These are phyloP conservation scores for Kodamaea arcana DNA, from an alignment of 1,139 yeast genomes.

Conservation along the genomic window DNA sequence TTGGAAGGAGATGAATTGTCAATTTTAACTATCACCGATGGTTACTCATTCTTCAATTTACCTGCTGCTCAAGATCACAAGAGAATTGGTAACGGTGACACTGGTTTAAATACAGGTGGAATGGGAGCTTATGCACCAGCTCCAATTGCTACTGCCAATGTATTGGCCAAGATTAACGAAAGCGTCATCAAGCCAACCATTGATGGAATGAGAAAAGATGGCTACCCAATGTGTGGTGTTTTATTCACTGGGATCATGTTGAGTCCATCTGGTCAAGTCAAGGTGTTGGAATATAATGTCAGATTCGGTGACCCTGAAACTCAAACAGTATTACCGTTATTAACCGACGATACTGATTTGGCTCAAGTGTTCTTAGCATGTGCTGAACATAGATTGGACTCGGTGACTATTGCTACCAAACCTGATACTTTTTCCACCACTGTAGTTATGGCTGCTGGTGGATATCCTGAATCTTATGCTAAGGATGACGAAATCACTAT, in stretches of 20 bases:
- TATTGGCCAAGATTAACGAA: conserved; percentile 65
- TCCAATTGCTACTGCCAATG: conserved; percentile 74
- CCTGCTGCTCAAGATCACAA: conserved; percentile 99
- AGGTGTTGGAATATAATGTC: conserved; percentile 93
- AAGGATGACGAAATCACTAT: conserved; percentile 85
- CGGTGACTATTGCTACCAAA: conserved; percentile 64
- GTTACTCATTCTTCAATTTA: conserved; percentile 82
- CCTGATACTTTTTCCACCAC: conserved; percentile 73
- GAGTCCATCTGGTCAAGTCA: conserved; percentile 74
- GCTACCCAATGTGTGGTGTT: conserved; percentile 93
- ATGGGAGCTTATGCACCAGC: conserved; percentile 99
- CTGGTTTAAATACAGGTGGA: conserved; percentile 97
- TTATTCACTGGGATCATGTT: conserved; percentile 96
- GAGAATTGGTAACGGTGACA: conserved; percentile 88
- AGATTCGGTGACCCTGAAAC: conserved; percentile 99
- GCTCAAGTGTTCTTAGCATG: conserved; percentile 92
- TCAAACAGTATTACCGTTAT: conserved; percentile 87
- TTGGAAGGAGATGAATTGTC: conserved; percentile 96
- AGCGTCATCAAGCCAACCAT: conserved; percentile 84
- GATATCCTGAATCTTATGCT: conserved; percentile 83
- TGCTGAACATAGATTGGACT: conserved; percentile 90
- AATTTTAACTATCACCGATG: conserved; percentile 88
- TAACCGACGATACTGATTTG: conserved; percentile 79
- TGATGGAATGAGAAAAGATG: conserved; percentile 95
- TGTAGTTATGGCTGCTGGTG: conserved; percentile 95